These are phyloP conservation scores for Penicillium decumbens DNA, from an alignment of 2,329 filamentous ascomycete genomes.

Conservation along the genomic window DNA sequence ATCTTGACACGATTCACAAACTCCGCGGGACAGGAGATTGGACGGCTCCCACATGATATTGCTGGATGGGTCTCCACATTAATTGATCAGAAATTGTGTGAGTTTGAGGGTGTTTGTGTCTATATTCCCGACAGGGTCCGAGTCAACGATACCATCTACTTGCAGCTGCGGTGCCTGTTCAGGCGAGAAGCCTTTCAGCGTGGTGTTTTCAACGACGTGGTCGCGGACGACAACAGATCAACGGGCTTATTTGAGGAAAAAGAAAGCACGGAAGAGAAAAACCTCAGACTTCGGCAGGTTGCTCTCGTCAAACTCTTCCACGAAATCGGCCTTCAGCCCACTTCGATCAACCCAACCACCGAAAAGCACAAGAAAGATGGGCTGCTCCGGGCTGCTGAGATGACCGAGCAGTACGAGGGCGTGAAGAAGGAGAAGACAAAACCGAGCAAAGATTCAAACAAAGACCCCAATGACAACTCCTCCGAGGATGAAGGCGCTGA, in stretches of 20 bases:
- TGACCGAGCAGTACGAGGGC: slow-evolving; percentile 69
- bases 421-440: slow-evolving; percentile 49
- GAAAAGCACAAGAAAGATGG: slow-evolving; percentile 77
- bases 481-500: slow-evolving; percentile 79
- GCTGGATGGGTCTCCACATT: slow-evolving; percentile 89
- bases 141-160: slow-evolving; percentile 89
- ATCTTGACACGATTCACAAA: slow-evolving; percentile 91
- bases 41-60: slow-evolving; percentile 77
- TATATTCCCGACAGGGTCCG: slow-evolving; percentile 79
- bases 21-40: slow-evolving; percentile 71
- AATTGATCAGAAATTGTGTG: slow-evolving; percentile 83
- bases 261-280: slow-evolving; percentile 80
- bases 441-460: slow-evolving; percentile 20
- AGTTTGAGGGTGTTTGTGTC: slow-evolving; percentile 81
- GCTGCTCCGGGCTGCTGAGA: slow-evolving; percentile 79
- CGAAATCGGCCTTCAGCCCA: slow-evolving; percentile 78
- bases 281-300: slow-evolving; percentile 76
- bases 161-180: slow-evolving; percentile 77
- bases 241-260: slow-evolving; percentile 75
- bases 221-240: slow-evolving; percentile 62
- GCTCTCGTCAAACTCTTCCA: slow-evolving; percentile 83
- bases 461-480: slow-evolving; percentile 40
- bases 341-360: slow-evolving; percentile 66
- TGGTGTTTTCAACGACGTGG: slow-evolving; percentile 48
- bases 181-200: slow-evolving; percentile 68